Percentiles rank a stretch among this genome's conserved stretches.
These are phyloP conservation scores for Suillus clintonianus DNA, from an alignment of 768 basidiomycete genomes.

Conservation along the genomic window DNA sequence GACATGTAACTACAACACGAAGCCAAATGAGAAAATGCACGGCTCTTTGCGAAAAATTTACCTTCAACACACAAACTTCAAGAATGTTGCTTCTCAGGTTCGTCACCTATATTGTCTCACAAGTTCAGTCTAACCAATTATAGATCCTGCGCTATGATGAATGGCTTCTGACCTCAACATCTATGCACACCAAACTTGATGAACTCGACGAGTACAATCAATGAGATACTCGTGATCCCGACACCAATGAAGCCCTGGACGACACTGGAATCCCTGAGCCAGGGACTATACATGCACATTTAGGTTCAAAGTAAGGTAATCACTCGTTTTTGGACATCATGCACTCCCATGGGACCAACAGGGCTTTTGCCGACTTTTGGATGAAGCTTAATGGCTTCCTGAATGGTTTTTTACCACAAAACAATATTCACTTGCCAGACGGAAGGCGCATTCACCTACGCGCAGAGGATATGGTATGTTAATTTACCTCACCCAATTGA, in stretches of 20 bases:
- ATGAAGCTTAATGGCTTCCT: conserved; percentile 7
- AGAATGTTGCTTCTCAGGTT: conserved; percentile 35
- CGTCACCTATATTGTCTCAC: conserved; percentile 10
- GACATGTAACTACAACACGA: conserved; percentile 32
- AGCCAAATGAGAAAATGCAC: conserved; percentile 34
- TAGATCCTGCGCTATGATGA: conserved; percentile 8
- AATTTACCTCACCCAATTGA: not conserved
- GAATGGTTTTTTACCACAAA: not conserved
- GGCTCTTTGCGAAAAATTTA: conserved; percentile 22
- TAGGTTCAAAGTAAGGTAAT: not conserved
- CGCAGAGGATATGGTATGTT: not conserved
- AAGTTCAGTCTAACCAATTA: not conserved
- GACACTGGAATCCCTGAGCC: too few species aligned
- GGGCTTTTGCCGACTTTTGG: not conserved
- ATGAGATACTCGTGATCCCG: conserved; percentile 24
- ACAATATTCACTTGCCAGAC: not conserved
- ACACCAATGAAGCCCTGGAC: not conserved
- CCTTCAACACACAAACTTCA: conserved; percentile 34
- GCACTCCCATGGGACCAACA: not conserved
- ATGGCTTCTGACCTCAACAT: not conserved
- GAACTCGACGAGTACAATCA: conserved; percentile 16
- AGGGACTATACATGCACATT: not conserved
- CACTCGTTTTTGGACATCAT: not conserved
- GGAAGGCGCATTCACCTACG: not conserved
- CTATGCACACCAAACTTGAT: conserved; percentile 7